Evolutionary conservation across 148 eudicot species (phyloP).

Genomic region (Silene uniflora): DNA sequence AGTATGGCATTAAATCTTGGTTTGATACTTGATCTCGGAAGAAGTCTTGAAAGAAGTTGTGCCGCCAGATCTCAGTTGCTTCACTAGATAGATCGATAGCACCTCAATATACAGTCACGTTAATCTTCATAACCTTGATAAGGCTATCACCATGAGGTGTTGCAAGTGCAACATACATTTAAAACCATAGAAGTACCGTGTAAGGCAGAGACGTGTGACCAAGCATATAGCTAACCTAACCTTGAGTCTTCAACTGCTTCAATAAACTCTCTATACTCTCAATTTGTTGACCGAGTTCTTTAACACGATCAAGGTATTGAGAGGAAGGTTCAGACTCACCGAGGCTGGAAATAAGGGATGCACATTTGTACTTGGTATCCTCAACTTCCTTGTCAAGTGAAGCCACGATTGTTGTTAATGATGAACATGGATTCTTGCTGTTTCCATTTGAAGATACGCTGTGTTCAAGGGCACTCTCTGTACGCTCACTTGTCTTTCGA

Average conservation of each 20-base stretch:
- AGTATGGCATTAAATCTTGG: not conserved
- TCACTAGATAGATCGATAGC: not conserved
- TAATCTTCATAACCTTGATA: not conserved
- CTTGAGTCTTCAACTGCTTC: constrained; percentile 43
- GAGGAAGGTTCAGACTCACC: constrained; percentile 38
- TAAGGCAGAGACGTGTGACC: not conserved
- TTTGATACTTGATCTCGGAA: not conserved
- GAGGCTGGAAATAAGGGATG: constrained; percentile 42
- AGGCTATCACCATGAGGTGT: not conserved
- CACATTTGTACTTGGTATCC: constrained; percentile 60
- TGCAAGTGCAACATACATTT: too few relatives aligned
- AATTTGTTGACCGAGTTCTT: constrained; percentile 61
- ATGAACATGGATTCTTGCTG: constrained; percentile 22
- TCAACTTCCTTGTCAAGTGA: constrained; percentile 56
- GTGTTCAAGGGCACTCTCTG: constrained; percentile 20
- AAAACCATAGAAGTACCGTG: too few relatives aligned
- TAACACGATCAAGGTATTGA: constrained; percentile 44
- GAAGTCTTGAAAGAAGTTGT: not conserved
- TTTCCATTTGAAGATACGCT: constrained; percentile 30
- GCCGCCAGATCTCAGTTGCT: not conserved
- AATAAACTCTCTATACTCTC: constrained; percentile 63
- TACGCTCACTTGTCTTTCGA: constrained; percentile 36
- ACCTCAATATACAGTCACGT: not conserved
- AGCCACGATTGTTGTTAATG: constrained; percentile 42
- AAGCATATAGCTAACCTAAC: constrained; percentile 19